Evolutionary conservation across 192 early-diverging fungal genomes (phyloP).

Genomic region (Pilaira anomala): DNA sequence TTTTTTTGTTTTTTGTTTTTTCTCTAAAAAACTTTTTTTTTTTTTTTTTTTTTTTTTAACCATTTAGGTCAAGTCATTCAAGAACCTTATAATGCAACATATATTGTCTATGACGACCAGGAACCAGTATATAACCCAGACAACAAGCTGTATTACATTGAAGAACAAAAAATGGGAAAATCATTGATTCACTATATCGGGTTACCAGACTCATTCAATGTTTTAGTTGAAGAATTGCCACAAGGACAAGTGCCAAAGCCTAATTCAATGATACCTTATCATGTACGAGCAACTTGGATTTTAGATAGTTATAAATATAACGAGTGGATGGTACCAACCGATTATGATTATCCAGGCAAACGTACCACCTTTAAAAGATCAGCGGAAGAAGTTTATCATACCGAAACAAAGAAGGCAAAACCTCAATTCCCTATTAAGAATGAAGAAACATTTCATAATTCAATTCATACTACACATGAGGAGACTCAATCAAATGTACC

Average conservation of each 20-base stretch:
- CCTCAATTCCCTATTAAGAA: neutral
- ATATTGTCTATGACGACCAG: slow-evolving; percentile 20
- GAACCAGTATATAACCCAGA: slow-evolving; percentile 5
- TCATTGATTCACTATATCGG: slow-evolving; percentile 59
- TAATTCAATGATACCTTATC: slow-evolving; percentile 53
- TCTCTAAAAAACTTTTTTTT: neutral
- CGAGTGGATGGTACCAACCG: slow-evolving; percentile 70
- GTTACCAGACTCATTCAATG: slow-evolving; percentile 71
- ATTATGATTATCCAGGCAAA: slow-evolving; percentile 16
- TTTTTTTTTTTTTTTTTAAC: neutral
- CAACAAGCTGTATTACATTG: neutral
- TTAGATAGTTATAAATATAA: slow-evolving; percentile 64
- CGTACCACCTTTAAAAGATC: neutral
- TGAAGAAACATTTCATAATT: neutral
- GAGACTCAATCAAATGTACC: too few relatives aligned
- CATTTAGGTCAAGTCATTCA: slow-evolving; percentile 10
- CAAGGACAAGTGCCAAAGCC: slow-evolving; percentile 25
- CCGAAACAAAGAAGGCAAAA: neutral
- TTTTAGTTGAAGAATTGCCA: slow-evolving; percentile 30
- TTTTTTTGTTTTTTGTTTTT: neutral
- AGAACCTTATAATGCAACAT: slow-evolving; percentile 11
- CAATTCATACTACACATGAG: neutral
- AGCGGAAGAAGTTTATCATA: neutral
- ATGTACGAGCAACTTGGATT: slow-evolving; percentile 64
- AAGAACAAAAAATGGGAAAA: slow-evolving; percentile 10